These are phyloP conservation scores for Botryotinia convoluta DNA, from an alignment of 2,329 filamentous ascomycete genomes.

Conservation along the genomic window DNA sequence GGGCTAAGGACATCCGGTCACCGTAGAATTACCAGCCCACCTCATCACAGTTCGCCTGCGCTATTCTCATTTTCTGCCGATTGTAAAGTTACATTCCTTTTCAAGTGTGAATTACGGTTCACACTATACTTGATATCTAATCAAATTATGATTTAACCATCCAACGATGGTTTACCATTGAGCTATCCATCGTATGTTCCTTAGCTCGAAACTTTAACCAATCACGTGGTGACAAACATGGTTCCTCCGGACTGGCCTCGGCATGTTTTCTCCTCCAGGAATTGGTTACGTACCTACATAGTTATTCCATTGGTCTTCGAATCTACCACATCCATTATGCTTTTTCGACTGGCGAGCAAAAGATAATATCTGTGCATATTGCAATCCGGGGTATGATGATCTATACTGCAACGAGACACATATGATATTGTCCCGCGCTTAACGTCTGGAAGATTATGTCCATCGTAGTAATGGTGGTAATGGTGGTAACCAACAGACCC, in stretches of 20 bases:
- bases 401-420: neutral
- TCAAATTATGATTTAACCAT: neutral
- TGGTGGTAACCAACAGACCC: neutral
- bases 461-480: neutral
- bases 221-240: neutral
- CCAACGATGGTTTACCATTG: neutral
- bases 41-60: neutral
- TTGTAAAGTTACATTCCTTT: neutral
- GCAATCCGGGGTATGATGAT: slow-evolving; percentile 6
- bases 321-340: neutral
- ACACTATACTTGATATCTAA: neutral
- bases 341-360: neutral
- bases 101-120: neutral
- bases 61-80: neutral
- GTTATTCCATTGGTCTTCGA: neutral
- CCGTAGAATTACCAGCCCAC: neutral
- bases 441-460: neutral
- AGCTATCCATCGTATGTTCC: neutral
- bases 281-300: neutral
- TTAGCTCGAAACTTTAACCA: neutral
- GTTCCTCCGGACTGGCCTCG: neutral
- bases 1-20: neutral
- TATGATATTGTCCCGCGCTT: neutral
- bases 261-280: neutral
- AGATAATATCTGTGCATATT: neutral